These are phyloP conservation scores for Trypanosoma cruzi DNA, from an alignment of 208 protist species.

Conservation along the genomic window DNA sequence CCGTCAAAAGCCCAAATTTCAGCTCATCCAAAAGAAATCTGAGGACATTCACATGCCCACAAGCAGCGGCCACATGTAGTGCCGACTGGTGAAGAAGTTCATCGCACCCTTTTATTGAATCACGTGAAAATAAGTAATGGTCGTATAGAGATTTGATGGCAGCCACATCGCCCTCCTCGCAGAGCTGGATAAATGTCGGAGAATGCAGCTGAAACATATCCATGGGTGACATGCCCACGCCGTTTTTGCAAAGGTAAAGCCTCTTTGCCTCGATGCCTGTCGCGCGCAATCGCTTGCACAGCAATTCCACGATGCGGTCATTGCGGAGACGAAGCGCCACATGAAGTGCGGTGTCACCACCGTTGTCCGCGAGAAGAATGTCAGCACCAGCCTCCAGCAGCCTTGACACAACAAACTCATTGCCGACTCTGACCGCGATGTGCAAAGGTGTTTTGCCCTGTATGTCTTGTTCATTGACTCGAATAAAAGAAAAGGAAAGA, in stretches of 20 bases:
- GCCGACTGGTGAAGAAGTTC: constrained; percentile 39
- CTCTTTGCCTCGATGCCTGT: constrained; percentile 25
- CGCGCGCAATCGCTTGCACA: constrained; percentile 53
- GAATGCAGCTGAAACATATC: constrained; percentile 62
- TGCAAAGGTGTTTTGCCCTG: constrained; percentile 69
- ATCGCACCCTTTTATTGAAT: constrained; percentile 36
- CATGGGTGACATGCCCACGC: constrained; percentile 49
- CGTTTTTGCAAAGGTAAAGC: constrained; percentile 35
- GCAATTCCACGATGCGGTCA: constrained; percentile 48
- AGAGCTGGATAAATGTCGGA: constrained; percentile 62
- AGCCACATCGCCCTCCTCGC: constrained; percentile 48
- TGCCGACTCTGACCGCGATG: constrained; percentile 48
- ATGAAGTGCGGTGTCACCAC: constrained; percentile 67
- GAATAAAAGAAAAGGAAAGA: constrained; percentile 58
- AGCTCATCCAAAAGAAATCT: constrained; percentile 63
- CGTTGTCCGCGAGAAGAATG: constrained; percentile 28
- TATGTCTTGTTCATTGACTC: constrained; percentile 47
- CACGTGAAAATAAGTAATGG: constrained; percentile 70
- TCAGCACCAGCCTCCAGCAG: constrained; percentile 51
- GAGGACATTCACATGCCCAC: constrained; percentile 46
- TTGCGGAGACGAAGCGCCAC: constrained; percentile 52
- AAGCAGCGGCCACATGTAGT: constrained; percentile 52
- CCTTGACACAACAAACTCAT: constrained; percentile 40
- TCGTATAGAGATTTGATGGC: constrained; percentile 50
- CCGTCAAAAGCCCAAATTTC: constrained; percentile 1